Base-by-base conservation (phyloP, 2,329 filamentous ascomycete species). In the Cytospora piceicola region DNA sequence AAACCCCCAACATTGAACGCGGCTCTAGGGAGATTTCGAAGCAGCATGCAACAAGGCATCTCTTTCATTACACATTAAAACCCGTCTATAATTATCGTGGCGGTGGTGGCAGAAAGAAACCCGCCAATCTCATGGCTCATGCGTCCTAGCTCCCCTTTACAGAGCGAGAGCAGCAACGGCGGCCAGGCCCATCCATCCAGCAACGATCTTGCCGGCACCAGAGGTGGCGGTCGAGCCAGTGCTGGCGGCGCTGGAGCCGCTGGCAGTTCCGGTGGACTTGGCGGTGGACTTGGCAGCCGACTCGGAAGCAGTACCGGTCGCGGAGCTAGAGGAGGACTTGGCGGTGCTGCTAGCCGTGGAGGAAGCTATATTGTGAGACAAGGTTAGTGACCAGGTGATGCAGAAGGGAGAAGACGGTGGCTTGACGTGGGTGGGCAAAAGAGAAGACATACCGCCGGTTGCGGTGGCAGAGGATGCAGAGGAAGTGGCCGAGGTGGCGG, bases 151-250 rank as follows among this genome's bases (percentile, higher is more conserved):
- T 30, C 15, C 12, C 32, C 32, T 57, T 57, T 66, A 68, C 63
- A 68, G 66, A 39, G 63, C 63, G 27, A 68, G 32, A 20, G 62
- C 66, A n/a, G 66, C 66, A 22, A 63, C 36, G n/a, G 66, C 66
- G 5, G 61, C 42, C 24, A 63, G 22, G 6, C 66, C 63, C 42
- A 63, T 32, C 66, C 66, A 68, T 7, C 66, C 64, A 42, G 60
- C 66, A 8, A 68, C 52, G 27, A 68, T 32, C 66, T 66, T 66
- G 24, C 64, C 66, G 22, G 63, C 63, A 20, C 63, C 66, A 5
- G 66, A 66, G 29, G 63, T 36, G 12, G 66, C 22, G 24, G 65
- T n/a, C n/a, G 65, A 42, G 57, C 57, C 57, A 2, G 52, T 54
- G 61, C 30, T 24, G n/a, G 57, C 20, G 14, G 63, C 58, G 63